phyloP scores from a whole-genome alignment of 2,329 filamentous ascomycete species.

The Xylaria multiplex region DNA sequence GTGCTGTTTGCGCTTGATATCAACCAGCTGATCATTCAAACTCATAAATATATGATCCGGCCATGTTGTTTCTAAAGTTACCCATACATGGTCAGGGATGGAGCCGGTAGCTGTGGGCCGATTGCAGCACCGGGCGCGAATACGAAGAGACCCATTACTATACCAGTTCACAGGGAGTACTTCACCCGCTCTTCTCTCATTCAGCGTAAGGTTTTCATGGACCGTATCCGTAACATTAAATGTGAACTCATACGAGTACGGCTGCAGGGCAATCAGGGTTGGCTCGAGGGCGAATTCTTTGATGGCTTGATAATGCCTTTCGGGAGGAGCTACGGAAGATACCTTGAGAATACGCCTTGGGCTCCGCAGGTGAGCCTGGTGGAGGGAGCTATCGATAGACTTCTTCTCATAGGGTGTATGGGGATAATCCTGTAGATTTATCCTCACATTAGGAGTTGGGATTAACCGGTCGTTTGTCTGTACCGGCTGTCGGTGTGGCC shows the following conservation, averaged over 20 bases:
- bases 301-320: conserved; percentile 67
- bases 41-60: conserved; percentile 74
- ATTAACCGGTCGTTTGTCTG: conserved; percentile 39
- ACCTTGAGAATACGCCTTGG: conserved; percentile 55
- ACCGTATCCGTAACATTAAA: conserved; percentile 58
- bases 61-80: conserved; percentile 73
- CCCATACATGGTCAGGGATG: conserved; percentile 66
- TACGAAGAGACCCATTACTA: conserved; percentile 65
- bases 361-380: conserved; percentile 60
- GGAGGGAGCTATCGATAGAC: conserved; percentile 57
- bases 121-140: conserved; percentile 74
- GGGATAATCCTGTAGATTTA: conserved; percentile 53
- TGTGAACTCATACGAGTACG: conserved; percentile 54
- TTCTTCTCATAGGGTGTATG: conserved; percentile 54
- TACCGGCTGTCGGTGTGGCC: conserved; percentile 11
- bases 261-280: conserved; percentile 50
- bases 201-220: conserved; percentile 51
- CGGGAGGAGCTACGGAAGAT: conserved; percentile 31
- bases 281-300: conserved; percentile 63
- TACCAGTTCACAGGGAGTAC: conserved; percentile 53
- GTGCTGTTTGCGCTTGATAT: conserved; percentile 73
- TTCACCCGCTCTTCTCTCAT: conserved; percentile 43
- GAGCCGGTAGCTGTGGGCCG: conserved; percentile 40
- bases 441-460: conserved; percentile 36
- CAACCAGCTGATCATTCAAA: conserved; percentile 70